Evolutionary conservation across 768 basidiomycete genomes (phyloP), one percentile per base, ranked within the genome.

Genomic region (Trametes maxima): DNA sequence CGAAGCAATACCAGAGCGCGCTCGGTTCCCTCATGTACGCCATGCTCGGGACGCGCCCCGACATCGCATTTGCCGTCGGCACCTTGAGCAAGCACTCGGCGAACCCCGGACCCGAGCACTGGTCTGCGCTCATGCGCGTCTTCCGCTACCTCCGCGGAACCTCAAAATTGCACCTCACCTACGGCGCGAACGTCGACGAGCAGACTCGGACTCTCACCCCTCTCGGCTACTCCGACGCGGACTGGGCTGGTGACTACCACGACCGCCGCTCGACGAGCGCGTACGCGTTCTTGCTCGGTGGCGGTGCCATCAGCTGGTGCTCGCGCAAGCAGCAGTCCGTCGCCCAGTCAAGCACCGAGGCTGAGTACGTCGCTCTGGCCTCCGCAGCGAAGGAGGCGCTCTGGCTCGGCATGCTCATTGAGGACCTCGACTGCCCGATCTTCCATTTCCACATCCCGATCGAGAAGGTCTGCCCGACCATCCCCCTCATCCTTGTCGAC

Each of bases 71-170:
- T 46, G 65, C 73, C 6, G 74, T 77, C 5, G 64, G 68, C 37
- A 33, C 57, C 0, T 71, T 80, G 0, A 64, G 73, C 0, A 73
- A 74, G 40, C 76, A 67, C 66, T 69, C 64, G 12, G 63, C 73
- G 0, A 65, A 65, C n/a, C 78, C 76, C 0, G 67, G 70, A 0
- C 51, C 37, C 0, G 57, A 51, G 0, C 76, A 78, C 62, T 64
- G 75, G 47, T 55, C 68, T 0, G 76, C 75, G 0, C 73, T 72
- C 8, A 76, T 77, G 63, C 67, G 65, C 35, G 65, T 75, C 12
- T 67, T 74, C 14, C 61, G 68, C 0, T 78, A 80, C 56, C 69
- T 80, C 0, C 56, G 68, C 7, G 76, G 75, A 0, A 74, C 77
- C 0, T 17, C 47, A 0, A 65, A 74, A 14, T 14, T 39, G 37